Evolutionary conservation across 352 stramenopile genomes (phyloP).

Genomic region (Phytophthora litchii): DNA sequence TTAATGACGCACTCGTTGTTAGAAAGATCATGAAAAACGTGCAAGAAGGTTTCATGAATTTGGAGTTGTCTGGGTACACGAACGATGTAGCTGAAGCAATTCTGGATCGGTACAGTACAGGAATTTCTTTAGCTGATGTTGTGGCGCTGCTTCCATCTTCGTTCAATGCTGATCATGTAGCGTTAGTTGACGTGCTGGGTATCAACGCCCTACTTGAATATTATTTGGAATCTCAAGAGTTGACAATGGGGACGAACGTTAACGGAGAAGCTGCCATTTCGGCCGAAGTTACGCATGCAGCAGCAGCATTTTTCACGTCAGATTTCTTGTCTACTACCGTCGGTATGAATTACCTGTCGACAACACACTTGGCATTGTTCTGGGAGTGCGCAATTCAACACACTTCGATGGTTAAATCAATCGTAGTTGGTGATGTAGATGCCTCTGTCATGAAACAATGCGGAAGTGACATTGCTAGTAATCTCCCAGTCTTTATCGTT

Average conservation of each 20-base stretch:
- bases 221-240: constrained; percentile 36
- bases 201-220: constrained; percentile 27
- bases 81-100: constrained; percentile 33
- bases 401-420: constrained; percentile 41
- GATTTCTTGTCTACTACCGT: constrained; percentile 38
- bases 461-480: constrained; percentile 12
- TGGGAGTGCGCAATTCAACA: constrained; percentile 47
- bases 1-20: constrained; percentile 34
- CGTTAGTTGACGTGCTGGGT: constrained; percentile 37
- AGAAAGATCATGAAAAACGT: constrained; percentile 51
- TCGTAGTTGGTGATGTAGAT: constrained; percentile 30
- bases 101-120: constrained; percentile 30
- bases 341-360: constrained; percentile 40
- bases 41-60: constrained; percentile 34
- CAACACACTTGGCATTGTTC: constrained; percentile 42
- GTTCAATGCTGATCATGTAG: constrained; percentile 29
- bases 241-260: constrained; percentile 45
- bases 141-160: constrained; percentile 30
- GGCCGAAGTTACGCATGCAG: constrained; percentile 42
- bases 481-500: constrained; percentile 36
- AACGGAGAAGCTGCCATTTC: constrained; percentile 45
- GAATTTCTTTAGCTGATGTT: constrained; percentile 32
- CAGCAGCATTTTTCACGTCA: constrained; percentile 30
- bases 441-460: constrained; percentile 25
- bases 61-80: constrained; percentile 25